phyloP scores from a whole-genome alignment of 176 grass and related monocot genomes.

The Triticum aestivum region IWGSC_CS_RefSeq_v2.1 NC_057810.1:599651611-599652110 shows the following conservation, averaged over 20 bases:
- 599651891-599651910: not conserved
- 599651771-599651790: not conserved
- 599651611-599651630: not conserved
- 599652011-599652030: not conserved
- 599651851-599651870: not conserved
- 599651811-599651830: conserved; percentile 13
- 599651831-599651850: not conserved
- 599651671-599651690: not conserved
- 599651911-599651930: conserved; percentile 8
- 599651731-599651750: not conserved
- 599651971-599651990: conserved; percentile 16
- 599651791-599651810: conserved; percentile 10
- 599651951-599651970: not conserved
- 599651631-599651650: not conserved
- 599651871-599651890: conserved; percentile 11
- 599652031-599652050: conserved; percentile 1
- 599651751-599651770: not conserved
- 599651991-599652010: not conserved
- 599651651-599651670: not conserved
- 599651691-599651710: conserved; percentile 4
- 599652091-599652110: conserved; percentile 32
- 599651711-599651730: not conserved
- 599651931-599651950: conserved; percentile 4
- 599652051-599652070: conserved; percentile 4
- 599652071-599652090: conserved; percentile 15